Conservation (phyloP, 1,284 basidiomycete genomes). For the Irpex sp. region DNA sequence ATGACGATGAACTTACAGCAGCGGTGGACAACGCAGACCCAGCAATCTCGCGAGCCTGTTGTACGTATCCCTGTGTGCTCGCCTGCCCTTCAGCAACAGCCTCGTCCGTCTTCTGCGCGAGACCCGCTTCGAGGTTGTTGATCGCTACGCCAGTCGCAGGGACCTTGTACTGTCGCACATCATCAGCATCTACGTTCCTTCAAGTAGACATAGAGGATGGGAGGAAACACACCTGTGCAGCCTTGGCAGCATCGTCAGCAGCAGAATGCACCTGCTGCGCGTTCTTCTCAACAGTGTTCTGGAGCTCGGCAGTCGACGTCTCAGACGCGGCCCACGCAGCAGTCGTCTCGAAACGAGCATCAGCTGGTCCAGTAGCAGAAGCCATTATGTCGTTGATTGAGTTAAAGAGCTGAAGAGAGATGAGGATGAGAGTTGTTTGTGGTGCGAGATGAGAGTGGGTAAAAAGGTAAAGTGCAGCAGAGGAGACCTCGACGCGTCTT, state of each 20-base stretch:
- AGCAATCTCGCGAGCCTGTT: conserved; percentile 49
- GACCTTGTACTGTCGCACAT: conserved; percentile 36
- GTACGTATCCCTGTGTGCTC: conserved; percentile 48
- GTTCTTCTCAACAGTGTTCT: conserved; percentile 39
- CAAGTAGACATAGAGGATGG: neutral
- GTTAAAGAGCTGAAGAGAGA: neutral
- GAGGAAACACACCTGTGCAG: conserved; percentile 38
- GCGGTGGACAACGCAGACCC: conserved; percentile 44
- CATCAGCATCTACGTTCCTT: neutral
- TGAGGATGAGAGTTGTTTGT: conserved; percentile 1
- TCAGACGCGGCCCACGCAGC: conserved; percentile 46
- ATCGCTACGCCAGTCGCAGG: conserved; percentile 41
- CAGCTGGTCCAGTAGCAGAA: conserved; percentile 20
- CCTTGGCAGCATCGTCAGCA: conserved; percentile 42
- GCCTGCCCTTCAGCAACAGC: conserved; percentile 54
- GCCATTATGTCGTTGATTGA: conserved; percentile 17
- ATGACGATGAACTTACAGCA: conserved; percentile 35
- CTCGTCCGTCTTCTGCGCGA: conserved; percentile 39
- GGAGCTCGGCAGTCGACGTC: conserved; percentile 38
- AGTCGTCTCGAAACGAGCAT: conserved; percentile 41
- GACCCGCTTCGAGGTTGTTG: conserved; percentile 40
- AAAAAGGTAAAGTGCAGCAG: no score
- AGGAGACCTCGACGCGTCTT: neutral
- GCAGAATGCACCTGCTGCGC: conserved; percentile 42
- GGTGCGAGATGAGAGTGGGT: conserved; percentile 1